phyloP scores from a whole-genome alignment of 1,284 basidiomycete genomes.

The Rhodotorula sp. region DNA sequence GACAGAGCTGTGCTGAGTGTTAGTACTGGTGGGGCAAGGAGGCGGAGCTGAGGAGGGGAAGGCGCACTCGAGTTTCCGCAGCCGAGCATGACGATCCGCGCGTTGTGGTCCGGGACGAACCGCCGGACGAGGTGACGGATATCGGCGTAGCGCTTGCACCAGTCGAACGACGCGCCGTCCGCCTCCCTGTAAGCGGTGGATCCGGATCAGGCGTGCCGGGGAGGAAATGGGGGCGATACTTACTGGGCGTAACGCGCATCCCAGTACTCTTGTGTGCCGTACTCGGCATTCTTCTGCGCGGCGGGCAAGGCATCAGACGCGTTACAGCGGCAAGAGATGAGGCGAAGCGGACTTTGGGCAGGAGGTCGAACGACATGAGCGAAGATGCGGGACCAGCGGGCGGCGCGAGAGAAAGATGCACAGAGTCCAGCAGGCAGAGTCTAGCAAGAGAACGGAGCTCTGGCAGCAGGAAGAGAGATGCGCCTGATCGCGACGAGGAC shows the following conservation, averaged over 20 bases:
- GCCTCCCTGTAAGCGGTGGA: slow-evolving; percentile 59
- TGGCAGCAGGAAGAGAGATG: background rate
- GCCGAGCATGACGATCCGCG: slow-evolving; percentile 80
- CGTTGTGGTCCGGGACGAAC: slow-evolving; percentile 65
- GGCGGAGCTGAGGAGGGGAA: no score
- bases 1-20: slow-evolving; percentile 11
- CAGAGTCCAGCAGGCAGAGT: background rate
- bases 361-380: background rate
- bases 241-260: slow-evolving; percentile 70
- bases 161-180: slow-evolving; percentile 72
- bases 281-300: slow-evolving; percentile 65
- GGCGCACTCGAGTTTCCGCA: slow-evolving; percentile 78
- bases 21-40: slow-evolving; percentile 1
- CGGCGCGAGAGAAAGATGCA: background rate
- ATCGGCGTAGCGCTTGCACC: slow-evolving; percentile 64
- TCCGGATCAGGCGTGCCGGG: background rate
- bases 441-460: background rate
- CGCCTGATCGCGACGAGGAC: background rate
- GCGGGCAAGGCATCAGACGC: background rate
- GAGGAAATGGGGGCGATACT: slow-evolving; percentile 37
- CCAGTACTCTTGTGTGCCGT: slow-evolving; percentile 75
- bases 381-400: background rate
- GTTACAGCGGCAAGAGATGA: no score
- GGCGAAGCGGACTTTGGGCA: background rate
- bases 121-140: slow-evolving; percentile 63